Conservation (phyloP, 139 green algal genomes). For the Chlamydomonas schloesseri region DNA sequence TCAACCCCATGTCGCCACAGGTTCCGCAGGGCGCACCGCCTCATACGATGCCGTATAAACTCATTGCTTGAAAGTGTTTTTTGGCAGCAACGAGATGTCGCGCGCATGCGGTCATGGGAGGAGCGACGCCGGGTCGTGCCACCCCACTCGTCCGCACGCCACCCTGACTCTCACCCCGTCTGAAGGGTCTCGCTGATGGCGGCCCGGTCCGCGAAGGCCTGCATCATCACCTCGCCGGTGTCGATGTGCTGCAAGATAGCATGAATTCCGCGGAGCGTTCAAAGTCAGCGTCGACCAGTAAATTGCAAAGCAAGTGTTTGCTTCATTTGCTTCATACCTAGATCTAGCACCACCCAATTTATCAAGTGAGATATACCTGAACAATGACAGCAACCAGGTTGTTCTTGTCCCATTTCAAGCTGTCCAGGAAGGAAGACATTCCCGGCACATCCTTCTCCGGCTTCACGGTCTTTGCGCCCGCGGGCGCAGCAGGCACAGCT, state of each 20-base stretch:
- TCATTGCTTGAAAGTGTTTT: too few relatives aligned
- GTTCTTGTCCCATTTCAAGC: constrained; percentile 89
- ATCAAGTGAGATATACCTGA: constrained; percentile 72
- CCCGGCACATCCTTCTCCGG: constrained; percentile 63
- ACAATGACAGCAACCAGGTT: constrained; percentile 94
- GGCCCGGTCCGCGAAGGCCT: constrained; percentile 91
- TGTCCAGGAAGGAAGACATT: constrained; percentile 83
- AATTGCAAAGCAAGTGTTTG: too few relatives aligned
- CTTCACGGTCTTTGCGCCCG: constrained; percentile 16
- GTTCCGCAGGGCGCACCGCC: too few relatives aligned
- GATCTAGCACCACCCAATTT: background rate
- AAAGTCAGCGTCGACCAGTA: too few relatives aligned
- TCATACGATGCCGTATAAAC: too few relatives aligned
- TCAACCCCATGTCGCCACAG: too few relatives aligned
- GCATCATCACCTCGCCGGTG: constrained; percentile 97
- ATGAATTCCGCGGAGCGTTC: too few relatives aligned
- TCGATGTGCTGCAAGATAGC: constrained; percentile 88
- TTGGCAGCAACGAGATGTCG: too few relatives aligned
- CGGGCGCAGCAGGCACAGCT: background rate
- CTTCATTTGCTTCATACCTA: too few relatives aligned
- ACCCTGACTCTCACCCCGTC: constrained; percentile 67
- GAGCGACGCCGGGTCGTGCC: too few relatives aligned
- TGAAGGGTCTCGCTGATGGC: constrained; percentile 92
- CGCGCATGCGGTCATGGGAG: too few relatives aligned
- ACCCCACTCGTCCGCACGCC: too few relatives aligned